Conservation (phyloP, 805 yeast species). For the Saturnispora sekii region DNA sequence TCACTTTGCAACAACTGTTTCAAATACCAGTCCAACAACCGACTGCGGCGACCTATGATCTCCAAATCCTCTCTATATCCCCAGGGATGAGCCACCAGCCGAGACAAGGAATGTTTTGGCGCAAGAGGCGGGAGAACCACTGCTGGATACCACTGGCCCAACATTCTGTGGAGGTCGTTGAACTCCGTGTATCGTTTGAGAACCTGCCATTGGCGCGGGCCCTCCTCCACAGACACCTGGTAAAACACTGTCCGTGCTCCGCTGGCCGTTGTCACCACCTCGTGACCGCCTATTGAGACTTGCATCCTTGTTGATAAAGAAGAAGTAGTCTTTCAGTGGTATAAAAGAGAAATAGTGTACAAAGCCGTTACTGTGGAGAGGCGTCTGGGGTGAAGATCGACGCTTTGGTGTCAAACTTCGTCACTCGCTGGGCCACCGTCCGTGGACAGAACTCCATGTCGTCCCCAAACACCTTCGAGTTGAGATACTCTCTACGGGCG, state of each 20-base stretch:
- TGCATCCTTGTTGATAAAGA: not conserved
- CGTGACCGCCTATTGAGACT: conserved; percentile 14
- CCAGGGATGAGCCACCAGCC: conserved; percentile 25
- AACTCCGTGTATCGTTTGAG: conserved; percentile 89
- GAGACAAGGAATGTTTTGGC: conserved; percentile 53
- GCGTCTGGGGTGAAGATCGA: conserved; percentile 7
- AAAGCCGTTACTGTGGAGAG: not conserved
- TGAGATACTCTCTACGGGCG: not conserved
- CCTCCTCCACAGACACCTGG: conserved; percentile 15
- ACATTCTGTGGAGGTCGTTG: conserved; percentile 62
- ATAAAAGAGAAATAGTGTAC: not conserved
- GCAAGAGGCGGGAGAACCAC: conserved; percentile 96
- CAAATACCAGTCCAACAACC: conserved; percentile 37
- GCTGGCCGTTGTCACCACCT: conserved; percentile 19
- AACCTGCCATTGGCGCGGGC: conserved; percentile 9
- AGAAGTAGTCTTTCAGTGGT: not conserved
- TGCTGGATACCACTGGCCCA: conserved; percentile 70
- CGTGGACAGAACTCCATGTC: conserved; percentile 8
- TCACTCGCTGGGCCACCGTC: not conserved
- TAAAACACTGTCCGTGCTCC: conserved; percentile 26
- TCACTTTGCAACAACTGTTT: conserved; percentile 29
- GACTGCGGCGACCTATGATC: conserved; percentile 38
- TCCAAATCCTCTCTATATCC: conserved; percentile 23
- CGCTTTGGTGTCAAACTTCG: conserved; percentile 6
- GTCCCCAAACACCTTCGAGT: conserved; percentile 5